Base-by-base conservation (phyloP, 192 early-diverging fungal genomes). In the Coemansia sp. region DNA sequence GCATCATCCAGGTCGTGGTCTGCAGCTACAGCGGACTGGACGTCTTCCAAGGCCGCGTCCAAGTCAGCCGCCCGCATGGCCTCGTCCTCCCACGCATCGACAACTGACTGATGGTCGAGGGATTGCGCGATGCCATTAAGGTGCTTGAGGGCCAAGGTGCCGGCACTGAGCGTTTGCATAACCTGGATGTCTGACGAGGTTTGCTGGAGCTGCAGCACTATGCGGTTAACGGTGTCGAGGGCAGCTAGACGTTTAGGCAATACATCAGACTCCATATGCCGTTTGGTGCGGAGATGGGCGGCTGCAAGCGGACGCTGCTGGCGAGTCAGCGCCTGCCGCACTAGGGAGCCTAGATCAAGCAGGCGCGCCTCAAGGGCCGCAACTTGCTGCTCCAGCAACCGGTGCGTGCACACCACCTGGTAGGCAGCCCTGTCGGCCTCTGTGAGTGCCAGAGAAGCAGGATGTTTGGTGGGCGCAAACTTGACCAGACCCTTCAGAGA, bases 71-170 rank as follows among this genome's bases (percentile, higher is more conserved):
- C 63, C 6, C 32, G 53, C 38, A 55, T 26, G 0, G 52, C 39
- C 57, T 68, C 53, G 15, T 68, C 56, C 13, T 57, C 65, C 65
- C 72, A 64, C 10, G 63, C 60, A 21, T 63, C 72, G 26, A 63
- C 60, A 2, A 58, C 43, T 1, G 9, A 10, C 31, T 57, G 46
- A 0, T 42, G 40, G 31, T 60, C 53, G 8, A 50, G 13, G 7
- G 26, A 21, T 34, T 57, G 33, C 0, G 49, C 61, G 26, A 41
- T 29, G 32, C 53, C 15, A 23, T 68, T 75, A 11, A 67, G 29
- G 1, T 57, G 60, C 2, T 46, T 33, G n/a, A 74, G 29, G 1
- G 70, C 60, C 48, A 22, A 10, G 3, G 70, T 56, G 1, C 70
- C 70, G 1, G 64, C 59, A 29, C 45, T 51, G 5, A 74, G 55